These are phyloP conservation scores for Platismatia glauca DNA, from an alignment of 495 filamentous ascomycete species.

Conservation along the genomic window DNA sequence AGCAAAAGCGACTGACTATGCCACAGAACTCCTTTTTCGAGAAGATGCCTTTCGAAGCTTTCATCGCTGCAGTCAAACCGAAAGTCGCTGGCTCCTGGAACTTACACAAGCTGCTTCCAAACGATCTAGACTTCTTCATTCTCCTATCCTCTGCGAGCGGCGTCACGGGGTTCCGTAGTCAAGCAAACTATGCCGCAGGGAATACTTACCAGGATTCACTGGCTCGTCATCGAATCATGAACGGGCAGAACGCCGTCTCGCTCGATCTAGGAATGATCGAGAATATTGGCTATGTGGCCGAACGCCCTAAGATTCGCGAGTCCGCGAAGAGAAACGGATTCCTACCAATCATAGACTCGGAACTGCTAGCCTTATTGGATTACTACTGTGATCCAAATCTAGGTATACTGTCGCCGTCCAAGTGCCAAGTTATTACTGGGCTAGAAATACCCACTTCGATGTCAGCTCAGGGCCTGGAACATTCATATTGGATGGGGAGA, in stretches of 20 bases:
- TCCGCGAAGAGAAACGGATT: not conserved
- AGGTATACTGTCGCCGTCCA: not conserved
- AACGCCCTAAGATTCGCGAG: not conserved
- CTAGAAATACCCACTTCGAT: not conserved
- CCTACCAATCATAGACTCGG: not conserved
- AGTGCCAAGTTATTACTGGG: not conserved
- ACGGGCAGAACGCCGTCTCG: conserved; percentile 11
- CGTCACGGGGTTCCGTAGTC: conserved; percentile 31
- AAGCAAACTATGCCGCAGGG: conserved; percentile 39
- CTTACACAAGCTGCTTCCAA: too few relatives aligned
- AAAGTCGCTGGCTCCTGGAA: too few relatives aligned
- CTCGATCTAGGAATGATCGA: conserved; percentile 27
- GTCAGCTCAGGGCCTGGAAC: not conserved
- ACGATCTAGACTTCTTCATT: conserved; percentile 20
- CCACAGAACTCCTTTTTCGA: too few relatives aligned
- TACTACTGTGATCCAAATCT: not conserved
- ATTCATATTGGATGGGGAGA: not conserved
- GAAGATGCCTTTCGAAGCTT: too few relatives aligned
- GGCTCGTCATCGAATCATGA: conserved; percentile 30
- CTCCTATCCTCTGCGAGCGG: conserved; percentile 37
- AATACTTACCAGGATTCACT: conserved; percentile 41
- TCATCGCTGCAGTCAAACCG: too few relatives aligned
- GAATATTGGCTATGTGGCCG: conserved; percentile 22
- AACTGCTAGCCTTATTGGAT: not conserved
- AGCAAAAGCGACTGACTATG: too few relatives aligned